Evolutionary conservation across 441 rosid species (phyloP), one percentile per base, ranked within the genome.

Genomic region (Gossypium schwendimanii): DNA sequence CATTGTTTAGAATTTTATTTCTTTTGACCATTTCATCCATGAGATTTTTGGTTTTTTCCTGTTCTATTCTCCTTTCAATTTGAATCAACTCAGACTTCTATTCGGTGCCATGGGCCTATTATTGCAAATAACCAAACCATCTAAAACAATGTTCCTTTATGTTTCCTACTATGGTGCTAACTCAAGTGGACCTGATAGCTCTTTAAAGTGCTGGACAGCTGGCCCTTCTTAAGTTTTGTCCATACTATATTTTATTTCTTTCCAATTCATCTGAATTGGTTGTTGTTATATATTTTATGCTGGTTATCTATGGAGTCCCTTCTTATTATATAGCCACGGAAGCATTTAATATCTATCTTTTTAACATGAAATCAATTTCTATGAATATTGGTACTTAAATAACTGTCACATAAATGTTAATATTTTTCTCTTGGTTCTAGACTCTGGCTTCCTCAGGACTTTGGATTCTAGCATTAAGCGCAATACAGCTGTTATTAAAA

Each of bases 391-490:
- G 47, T 47, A 14, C n/a, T 45, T 65, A 31, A 62, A 24, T 64
- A 59, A 60, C 23, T 55, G 70, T 77, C 74, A 54, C 69, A 2
- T 64, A 39, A 62, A 69, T 70, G 44, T 73, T 87, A 76, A 84
- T 55, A 4, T 33, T 70, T 82, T 75, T 63, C 26, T 73, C 26
- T 57, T 73, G 63, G 75, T 83, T 80, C 73, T 88, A 96, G 99
- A 96, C 77, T 72, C 87, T 1, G 91, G 91, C 24, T 96, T 89
- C 78, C 92, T 94, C 41, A 87, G 99, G 87, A 90, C 98, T 59
- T 81, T 96, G 71, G 98, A 96, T 85, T 92, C 99, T 53, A 93
- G 98, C 81, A 96, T 96, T 54, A 96, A 87, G 84, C 94, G 97
- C 31, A 93, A 93, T 71, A 96, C 98, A 20, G 90, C 98, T 20